Evolutionary conservation across 805 yeast genomes (phyloP).

Genomic region (Cyberlindnera euphorbiiphila): DNA sequence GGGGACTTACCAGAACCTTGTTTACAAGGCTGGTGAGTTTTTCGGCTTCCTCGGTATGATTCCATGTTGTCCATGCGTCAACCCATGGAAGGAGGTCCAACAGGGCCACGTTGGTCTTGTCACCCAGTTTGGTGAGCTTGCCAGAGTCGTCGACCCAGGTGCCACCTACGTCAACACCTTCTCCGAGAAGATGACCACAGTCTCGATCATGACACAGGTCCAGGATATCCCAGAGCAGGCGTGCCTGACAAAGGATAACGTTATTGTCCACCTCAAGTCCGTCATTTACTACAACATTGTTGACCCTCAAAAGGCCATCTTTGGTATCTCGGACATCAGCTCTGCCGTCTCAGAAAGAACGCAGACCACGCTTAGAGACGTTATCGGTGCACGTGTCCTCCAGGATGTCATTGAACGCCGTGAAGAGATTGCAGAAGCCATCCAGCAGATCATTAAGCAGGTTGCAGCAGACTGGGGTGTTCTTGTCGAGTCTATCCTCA

Average conservation of each 20-base stretch:
- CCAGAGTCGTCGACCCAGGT: slow-evolving; percentile 68
- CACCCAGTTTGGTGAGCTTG: slow-evolving; percentile 62
- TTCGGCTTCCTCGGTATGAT: slow-evolving; percentile 39
- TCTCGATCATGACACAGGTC: slow-evolving; percentile 54
- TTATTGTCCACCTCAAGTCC: slow-evolving; percentile 56
- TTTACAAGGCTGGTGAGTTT: slow-evolving; percentile 38
- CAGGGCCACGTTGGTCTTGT: slow-evolving; percentile 71
- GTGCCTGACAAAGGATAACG: slow-evolving; percentile 71
- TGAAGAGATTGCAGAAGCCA: slow-evolving; percentile 65
- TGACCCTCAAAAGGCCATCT: slow-evolving; percentile 64
- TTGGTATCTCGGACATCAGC: slow-evolving; percentile 50
- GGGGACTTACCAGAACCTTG: slow-evolving; percentile 39
- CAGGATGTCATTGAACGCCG: slow-evolving; percentile 73
- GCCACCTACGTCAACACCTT: slow-evolving; percentile 60
- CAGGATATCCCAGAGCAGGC: slow-evolving; percentile 63
- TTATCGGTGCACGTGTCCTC: slow-evolving; percentile 58
- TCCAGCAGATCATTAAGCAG: slow-evolving; percentile 54
- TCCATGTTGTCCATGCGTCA: slow-evolving; percentile 47
- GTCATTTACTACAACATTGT: slow-evolving; percentile 64
- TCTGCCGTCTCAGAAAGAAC: slow-evolving; percentile 61
- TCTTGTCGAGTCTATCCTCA: slow-evolving; percentile 59
- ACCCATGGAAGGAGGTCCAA: slow-evolving; percentile 55
- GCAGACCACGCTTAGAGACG: slow-evolving; percentile 70
- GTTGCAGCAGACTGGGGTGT: slow-evolving; percentile 73
- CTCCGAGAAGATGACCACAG: slow-evolving; percentile 49